Base-by-base conservation (phyloP, 75 land plant species). In the Adiantum capillusveneris region DNA sequence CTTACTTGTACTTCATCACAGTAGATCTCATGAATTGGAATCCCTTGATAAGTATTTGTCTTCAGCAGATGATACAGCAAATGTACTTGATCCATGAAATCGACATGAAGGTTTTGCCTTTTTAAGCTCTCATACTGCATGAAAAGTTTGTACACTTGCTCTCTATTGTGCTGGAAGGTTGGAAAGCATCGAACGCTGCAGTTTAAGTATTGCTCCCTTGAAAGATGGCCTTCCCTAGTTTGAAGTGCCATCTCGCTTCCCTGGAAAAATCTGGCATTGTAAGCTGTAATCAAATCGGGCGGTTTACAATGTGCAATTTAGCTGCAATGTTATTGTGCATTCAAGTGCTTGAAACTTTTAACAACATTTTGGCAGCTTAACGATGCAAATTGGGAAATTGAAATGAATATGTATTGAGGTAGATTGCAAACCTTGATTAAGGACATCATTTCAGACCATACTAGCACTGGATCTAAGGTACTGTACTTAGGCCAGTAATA, bases 1-100 rank as follows among this genome's bases (percentile, higher is more conserved):
- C n/a, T n/a, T 17, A 46, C 49, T 17, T 46, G 49, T 46, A 46
- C 49, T 46, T 46, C 49, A 17, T 46, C 49, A 17, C n/a, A 17
- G 49, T 46, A 46, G 21, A 46, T 5, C 21, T 46, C 14, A 20
- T 46, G 49, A 46, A 46, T 46, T 17, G 49, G 2, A 3, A 46
- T 20, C 14, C 17, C 17, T 17, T 17, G 5, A 46, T 46, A 46
- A 9, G 37, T 9, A 5, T 20, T 20, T 17, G 21, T 46, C 17
- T 17, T 46, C 6, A 46, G 21, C 2, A 17, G n/a, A 5, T 14
- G 6, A 17, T 46, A 46, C 3, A 46, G 5, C 3, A n/a, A 14
- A 17, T 46, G 17, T n/a, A 46, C 49, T 17, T n/a, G 5, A 46
- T 46, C 49, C 49, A 46, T 46, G 12, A 46, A 20, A 46, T 46